Conservation (phyloP, 768 basidiomycete species). For the Dacryopinax primogenitus region DNA sequence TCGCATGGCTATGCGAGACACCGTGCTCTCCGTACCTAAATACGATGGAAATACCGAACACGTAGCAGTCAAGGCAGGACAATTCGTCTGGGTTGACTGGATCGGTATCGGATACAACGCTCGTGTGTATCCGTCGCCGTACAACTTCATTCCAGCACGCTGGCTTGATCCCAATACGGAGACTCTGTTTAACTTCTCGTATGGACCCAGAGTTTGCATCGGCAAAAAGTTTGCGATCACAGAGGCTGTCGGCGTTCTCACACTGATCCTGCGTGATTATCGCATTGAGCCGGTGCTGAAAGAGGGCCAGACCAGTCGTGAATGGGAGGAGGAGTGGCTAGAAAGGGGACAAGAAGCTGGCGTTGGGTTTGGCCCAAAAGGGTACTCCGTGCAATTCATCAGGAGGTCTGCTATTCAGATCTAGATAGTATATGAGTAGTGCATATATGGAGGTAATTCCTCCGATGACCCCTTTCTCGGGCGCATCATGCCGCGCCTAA, state of each 20-base stretch:
- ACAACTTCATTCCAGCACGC: conserved; percentile 38
- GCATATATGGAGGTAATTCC: background rate
- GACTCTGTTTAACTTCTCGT: conserved; percentile 17
- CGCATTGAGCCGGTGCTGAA: conserved; percentile 35
- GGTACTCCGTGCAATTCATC: background rate
- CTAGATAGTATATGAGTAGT: background rate
- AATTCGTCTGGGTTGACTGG: background rate
- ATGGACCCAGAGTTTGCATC: conserved; percentile 41
- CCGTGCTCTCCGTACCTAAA: background rate
- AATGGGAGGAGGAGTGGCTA: conserved; percentile 14
- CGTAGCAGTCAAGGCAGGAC: background rate
- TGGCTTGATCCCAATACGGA: conserved; percentile 31
- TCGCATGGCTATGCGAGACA: background rate
- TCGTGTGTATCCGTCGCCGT: conserved; percentile 37
- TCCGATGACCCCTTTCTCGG: background rate
- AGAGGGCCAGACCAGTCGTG: conserved; percentile 27
- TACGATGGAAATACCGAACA: background rate
- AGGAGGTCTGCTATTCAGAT: background rate
- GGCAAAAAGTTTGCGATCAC: conserved; percentile 44
- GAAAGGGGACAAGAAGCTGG: background rate
- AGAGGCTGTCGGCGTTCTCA: conserved; percentile 42
- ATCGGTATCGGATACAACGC: conserved; percentile 36
- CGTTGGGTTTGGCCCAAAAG: background rate
- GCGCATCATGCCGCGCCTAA: too few species aligned
- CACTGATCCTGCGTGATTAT: conserved; percentile 42